Percentiles rank a stretch among this genome's conserved stretches.
Evolutionary conservation across 805 yeast genomes (phyloP).

Genomic region (Metschnikowia vanudenii): DNA sequence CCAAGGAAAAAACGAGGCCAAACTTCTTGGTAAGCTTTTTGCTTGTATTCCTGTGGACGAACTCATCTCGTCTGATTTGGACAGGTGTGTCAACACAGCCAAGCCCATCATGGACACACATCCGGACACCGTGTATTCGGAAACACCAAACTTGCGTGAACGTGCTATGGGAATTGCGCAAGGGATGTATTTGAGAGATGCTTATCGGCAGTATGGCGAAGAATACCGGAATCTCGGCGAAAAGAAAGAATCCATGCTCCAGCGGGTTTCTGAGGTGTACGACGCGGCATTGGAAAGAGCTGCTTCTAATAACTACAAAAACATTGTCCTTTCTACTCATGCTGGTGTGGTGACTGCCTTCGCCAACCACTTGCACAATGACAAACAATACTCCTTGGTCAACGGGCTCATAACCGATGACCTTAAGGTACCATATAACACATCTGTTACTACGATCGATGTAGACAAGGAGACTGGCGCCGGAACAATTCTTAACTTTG

Average conservation of each 20-base stretch:
- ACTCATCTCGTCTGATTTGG: slow-evolving; percentile 51
- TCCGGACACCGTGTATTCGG: slow-evolving; percentile 25
- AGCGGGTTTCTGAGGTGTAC: slow-evolving; percentile 51
- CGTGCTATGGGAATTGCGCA: slow-evolving; percentile 74
- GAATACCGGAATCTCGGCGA: slow-evolving; percentile 70
- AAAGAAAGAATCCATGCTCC: slow-evolving; percentile 41
- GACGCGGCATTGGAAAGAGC: slow-evolving; percentile 39
- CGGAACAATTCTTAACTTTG: slow-evolving; percentile 54
- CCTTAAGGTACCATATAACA: slow-evolving; percentile 66
- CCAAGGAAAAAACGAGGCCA: slow-evolving; percentile 62
- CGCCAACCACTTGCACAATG: slow-evolving; percentile 47
- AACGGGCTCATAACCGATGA: slow-evolving; percentile 38
- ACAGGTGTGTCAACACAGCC: slow-evolving; percentile 62
- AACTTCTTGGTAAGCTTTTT: slow-evolving; percentile 47
- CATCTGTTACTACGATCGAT: slow-evolving; percentile 70
- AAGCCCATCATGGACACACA: slow-evolving; percentile 37
- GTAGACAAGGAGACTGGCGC: slow-evolving; percentile 38
- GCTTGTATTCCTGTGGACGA: slow-evolving; percentile 42
- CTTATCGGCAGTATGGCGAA: slow-evolving; percentile 55
- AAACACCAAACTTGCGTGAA: slow-evolving; percentile 51
- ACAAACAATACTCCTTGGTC: slow-evolving; percentile 36
- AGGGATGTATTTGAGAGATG: slow-evolving; percentile 70
- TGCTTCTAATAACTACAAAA: slow-evolving; percentile 34
- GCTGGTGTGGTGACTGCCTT: slow-evolving; percentile 79
- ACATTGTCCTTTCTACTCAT: slow-evolving; percentile 67